These are phyloP conservation scores for Schwanniomyces etchellsii DNA, from an alignment of 1,139 yeast genomes.

Conservation along the genomic window DNA sequence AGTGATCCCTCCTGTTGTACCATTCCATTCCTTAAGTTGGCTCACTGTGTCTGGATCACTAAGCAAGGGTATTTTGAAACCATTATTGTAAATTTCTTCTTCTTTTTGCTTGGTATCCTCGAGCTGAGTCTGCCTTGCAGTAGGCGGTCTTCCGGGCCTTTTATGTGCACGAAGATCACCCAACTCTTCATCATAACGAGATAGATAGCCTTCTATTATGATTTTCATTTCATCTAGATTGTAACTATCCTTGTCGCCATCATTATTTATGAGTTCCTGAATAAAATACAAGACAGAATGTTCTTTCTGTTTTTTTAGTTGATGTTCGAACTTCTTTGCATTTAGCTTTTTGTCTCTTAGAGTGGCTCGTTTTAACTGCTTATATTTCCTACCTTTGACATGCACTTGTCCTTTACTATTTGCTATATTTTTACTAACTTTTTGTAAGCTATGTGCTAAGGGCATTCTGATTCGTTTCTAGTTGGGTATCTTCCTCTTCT, in stretches of 20 bases:
- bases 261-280: constrained; percentile 54
- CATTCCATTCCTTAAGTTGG: constrained; percentile 68
- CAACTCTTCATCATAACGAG: constrained; percentile 70
- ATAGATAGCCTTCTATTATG: constrained; percentile 58
- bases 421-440: constrained; percentile 54
- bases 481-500: no score
- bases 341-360: constrained; percentile 69
- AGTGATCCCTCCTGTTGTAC: constrained; percentile 74
- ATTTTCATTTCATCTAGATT: constrained; percentile 52
- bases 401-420: constrained; percentile 65
- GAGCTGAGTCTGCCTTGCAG: constrained; percentile 60
- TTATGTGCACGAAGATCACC: constrained; percentile 51
- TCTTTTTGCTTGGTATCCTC: constrained; percentile 63
- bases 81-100: constrained; percentile 55
- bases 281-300: constrained; percentile 54
- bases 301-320: constrained; percentile 57
- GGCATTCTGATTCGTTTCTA: no score
- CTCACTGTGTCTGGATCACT: constrained; percentile 55
- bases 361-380: constrained; percentile 80
- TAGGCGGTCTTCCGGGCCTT: constrained; percentile 84
- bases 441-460: no score
- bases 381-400: constrained; percentile 84
- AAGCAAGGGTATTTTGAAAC: constrained; percentile 72
- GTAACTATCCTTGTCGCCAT: constrained; percentile 38
- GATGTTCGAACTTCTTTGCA: constrained; percentile 47